phyloP scores from a whole-genome alignment of 1,139 yeast species.

The Blastobotrys aristatus region DNA sequence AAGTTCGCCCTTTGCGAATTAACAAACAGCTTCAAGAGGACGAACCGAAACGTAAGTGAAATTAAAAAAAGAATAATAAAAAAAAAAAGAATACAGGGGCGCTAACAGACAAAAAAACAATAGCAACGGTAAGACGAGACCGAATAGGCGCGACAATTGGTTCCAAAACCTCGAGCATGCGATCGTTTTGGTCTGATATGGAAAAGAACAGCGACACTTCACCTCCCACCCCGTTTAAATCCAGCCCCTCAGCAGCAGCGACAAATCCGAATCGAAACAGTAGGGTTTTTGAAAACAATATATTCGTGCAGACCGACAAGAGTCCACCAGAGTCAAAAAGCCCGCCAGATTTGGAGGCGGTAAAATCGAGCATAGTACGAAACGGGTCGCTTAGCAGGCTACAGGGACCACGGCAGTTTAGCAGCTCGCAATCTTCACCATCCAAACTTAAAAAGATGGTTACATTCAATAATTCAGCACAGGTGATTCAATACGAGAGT shows the following conservation, averaged over 20 bases:
- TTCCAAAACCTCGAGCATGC: slow-evolving; percentile 25
- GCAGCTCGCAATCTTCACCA: slow-evolving; percentile 17
- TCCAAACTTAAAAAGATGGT: slow-evolving; percentile 31
- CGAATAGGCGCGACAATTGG: slow-evolving; percentile 15
- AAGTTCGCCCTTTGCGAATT: slow-evolving; percentile 15
- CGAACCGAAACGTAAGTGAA: not conserved
- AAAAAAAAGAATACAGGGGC: not conserved
- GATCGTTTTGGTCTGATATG: slow-evolving; percentile 31
- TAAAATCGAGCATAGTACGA: slow-evolving; percentile 21
- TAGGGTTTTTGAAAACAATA: slow-evolving; percentile 19
- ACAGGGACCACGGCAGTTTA: slow-evolving; percentile 30
- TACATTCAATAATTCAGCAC: slow-evolving; percentile 34
- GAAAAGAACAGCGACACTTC: slow-evolving; percentile 22
- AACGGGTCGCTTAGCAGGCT: slow-evolving; percentile 29
- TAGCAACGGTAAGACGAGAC: not conserved
- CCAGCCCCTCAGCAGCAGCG: not conserved
- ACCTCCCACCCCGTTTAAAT: slow-evolving; percentile 10
- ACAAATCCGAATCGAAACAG: slow-evolving; percentile 8
- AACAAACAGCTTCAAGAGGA: slow-evolving; percentile 4
- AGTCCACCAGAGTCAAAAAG: not conserved
- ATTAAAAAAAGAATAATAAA: not conserved
- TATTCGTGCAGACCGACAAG: slow-evolving; percentile 21
- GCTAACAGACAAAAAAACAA: not conserved
- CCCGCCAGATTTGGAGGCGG: not conserved
- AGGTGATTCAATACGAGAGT: slow-evolving; percentile 42